These are phyloP conservation scores for Candida sanyaensis DNA, from an alignment of 1,139 yeast genomes.

Conservation along the genomic window DNA sequence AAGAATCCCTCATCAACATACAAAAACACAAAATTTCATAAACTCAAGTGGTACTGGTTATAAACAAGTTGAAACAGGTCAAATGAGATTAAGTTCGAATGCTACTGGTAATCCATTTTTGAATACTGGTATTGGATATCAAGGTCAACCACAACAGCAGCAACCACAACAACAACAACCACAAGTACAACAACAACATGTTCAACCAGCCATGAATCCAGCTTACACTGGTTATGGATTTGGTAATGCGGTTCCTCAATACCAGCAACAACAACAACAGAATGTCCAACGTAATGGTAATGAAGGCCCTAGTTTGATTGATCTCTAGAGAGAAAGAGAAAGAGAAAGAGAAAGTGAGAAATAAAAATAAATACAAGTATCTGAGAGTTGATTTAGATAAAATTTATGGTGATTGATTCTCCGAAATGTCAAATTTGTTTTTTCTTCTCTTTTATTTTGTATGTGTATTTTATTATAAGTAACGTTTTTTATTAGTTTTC, in stretches of 20 bases:
- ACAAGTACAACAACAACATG: conserved; percentile 15
- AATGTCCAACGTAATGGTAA: conserved; percentile 23
- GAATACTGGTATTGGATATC: conserved; percentile 75
- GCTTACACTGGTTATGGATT: conserved; percentile 90
- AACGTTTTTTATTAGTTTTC: background rate
- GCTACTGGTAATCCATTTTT: conserved; percentile 75
- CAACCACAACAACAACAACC: conserved; percentile 20
- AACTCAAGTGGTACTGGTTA: conserved; percentile 89
- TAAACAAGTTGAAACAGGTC: conserved; percentile 45
- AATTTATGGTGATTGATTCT: background rate
- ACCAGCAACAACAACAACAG: conserved; percentile 28
- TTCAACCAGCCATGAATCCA: conserved; percentile 21
- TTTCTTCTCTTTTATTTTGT: background rate
- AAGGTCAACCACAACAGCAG: conserved; percentile 47
- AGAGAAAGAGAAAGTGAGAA: background rate
- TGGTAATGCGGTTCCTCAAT: conserved; percentile 58
- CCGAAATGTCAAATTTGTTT: background rate
- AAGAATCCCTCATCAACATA: conserved; percentile 92
- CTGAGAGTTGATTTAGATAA: background rate
- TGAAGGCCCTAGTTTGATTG: conserved; percentile 53
- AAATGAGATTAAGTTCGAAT: conserved; percentile 40
- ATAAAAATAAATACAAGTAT: background rate
- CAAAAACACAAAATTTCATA: conserved; percentile 75
- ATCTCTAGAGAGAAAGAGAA: conserved; percentile 35
- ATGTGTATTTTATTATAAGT: background rate